These are phyloP conservation scores for Aspergillus neoniger DNA, from an alignment of 2,329 filamentous ascomycete species.

Conservation along the genomic window DNA sequence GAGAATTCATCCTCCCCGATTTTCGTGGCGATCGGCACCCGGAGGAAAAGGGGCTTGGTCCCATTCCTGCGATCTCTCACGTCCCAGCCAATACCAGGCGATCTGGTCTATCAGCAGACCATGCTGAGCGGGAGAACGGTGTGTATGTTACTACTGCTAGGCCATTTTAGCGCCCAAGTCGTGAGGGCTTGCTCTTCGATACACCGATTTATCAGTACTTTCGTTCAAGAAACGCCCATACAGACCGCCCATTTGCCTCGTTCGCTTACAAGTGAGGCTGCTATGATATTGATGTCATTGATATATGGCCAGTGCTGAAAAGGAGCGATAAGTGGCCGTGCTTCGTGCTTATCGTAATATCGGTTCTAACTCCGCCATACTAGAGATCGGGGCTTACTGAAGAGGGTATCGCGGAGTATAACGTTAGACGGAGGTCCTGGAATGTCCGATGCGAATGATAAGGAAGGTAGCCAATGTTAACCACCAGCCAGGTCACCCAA, in stretches of 20 bases:
- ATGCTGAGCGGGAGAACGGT: background rate
- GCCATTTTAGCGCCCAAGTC: background rate
- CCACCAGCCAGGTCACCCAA: background rate
- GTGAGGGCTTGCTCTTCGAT: background rate
- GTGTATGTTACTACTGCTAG: slow-evolving; percentile 1
- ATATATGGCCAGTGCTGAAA: slow-evolving; percentile 8
- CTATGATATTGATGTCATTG: slow-evolving; percentile 8
- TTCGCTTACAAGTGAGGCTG: slow-evolving; percentile 1
- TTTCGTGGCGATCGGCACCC: slow-evolving; percentile 9
- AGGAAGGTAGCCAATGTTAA: background rate
- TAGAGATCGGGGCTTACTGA: slow-evolving; percentile 3
- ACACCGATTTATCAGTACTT: background rate
- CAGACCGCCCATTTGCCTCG: slow-evolving; percentile 8
- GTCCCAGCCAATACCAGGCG: background rate
- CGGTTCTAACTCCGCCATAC: background rate
- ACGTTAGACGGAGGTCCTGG: background rate
- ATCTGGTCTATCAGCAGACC: background rate
- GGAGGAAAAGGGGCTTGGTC: slow-evolving; percentile 2
- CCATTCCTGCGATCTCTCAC: background rate
- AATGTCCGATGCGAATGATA: slow-evolving; percentile 2
- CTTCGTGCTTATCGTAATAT: slow-evolving; percentile 8
- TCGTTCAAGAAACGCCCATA: background rate
- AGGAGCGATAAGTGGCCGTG: slow-evolving; percentile 8
- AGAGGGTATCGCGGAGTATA: background rate
- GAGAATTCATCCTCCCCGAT: background rate